Percentiles rank a stretch among this genome's conserved stretches.
These are phyloP conservation scores for Microsporum audouinii DNA, from an alignment of 2,329 filamentous ascomycete species.

Conservation along the genomic window DNA sequence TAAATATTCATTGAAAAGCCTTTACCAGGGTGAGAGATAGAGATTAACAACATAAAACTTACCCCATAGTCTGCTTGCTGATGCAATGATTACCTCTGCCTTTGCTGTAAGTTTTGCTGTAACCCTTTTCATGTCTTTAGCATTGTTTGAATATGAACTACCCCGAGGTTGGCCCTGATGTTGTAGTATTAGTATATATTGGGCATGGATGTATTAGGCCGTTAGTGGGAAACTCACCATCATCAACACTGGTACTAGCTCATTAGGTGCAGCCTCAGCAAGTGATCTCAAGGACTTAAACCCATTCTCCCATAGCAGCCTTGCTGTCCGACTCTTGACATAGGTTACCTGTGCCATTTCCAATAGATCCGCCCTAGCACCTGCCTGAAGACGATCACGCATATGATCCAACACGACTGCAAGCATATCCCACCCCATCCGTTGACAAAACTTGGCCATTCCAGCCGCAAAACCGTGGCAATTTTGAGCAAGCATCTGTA, in stretches of 20 bases:
- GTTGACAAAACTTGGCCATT: slow-evolving; percentile 67
- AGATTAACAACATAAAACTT: slow-evolving; percentile 11
- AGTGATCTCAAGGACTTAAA: slow-evolving; percentile 57
- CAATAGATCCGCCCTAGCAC: slow-evolving; percentile 58
- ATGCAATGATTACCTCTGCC: slow-evolving; percentile 55
- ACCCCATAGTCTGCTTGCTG: slow-evolving; percentile 59
- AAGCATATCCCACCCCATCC: slow-evolving; percentile 65
- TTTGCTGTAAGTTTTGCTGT: slow-evolving; percentile 54
- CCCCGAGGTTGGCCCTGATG: slow-evolving; percentile 56
- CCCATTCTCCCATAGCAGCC: slow-evolving; percentile 64
- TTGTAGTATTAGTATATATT: background rate
- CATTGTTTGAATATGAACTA: slow-evolving; percentile 32
- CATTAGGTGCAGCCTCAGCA: slow-evolving; percentile 56
- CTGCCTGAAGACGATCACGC: slow-evolving; percentile 60
- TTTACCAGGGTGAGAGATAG: background rate
- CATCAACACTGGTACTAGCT: slow-evolving; percentile 60
- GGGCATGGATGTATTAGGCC: background rate
- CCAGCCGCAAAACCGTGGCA: slow-evolving; percentile 69
- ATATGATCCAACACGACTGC: slow-evolving; percentile 64
- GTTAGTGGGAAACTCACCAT: slow-evolving; percentile 38
- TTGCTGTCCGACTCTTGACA: slow-evolving; percentile 65
- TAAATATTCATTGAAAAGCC: background rate
- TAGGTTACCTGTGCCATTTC: slow-evolving; percentile 61
- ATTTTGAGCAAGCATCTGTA: slow-evolving; percentile 62
- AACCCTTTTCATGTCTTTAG: slow-evolving; percentile 48